Base-by-base conservation (phyloP, 2,329 filamentous ascomycete species). In the Aureobasidium melanogenum region DNA sequence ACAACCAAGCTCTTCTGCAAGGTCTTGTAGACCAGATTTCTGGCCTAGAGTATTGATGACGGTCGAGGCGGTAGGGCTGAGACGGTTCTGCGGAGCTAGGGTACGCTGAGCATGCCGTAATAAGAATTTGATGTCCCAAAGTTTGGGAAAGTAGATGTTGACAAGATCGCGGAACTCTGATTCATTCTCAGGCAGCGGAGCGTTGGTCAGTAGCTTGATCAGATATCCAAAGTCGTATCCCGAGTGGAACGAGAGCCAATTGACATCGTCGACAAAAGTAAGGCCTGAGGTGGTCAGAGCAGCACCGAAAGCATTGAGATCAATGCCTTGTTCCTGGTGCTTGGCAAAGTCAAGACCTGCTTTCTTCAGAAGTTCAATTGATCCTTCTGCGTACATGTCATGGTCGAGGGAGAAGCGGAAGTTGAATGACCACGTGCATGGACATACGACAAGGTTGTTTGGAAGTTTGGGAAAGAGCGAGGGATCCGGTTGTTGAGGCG, bases 201-300 rank as follows among this genome's bases (percentile, higher is more conserved):
- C 83, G 75, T 89, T 89, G 62, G 89, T 87, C 73, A 99, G 86
- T 62, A 97, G 86, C 77, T 99, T 99, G 70, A 95, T 92, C 50
- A 99, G 80, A 71, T 97, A 97, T 52, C 92, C 94, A 75, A 99
- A 97, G 77, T 99, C 94, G 75, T 99, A 99, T 63, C 93, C 94
- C 30, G 91, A 94, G 74, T 99, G 94, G 76, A 97, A 97, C 4
- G 91, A 96, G 65, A 99, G 89, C 94, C 94, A 99, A 72, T 91
- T 88, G 60, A 97, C 89, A 62, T 95, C 86, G 41, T 94, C 87
- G 66, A 89, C 85, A 69, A 94, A 88, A 14, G 95, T 91, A 48
- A 99, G 82, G 9, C 94, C 94, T 1, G 94, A 97, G 52, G 89
- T 92, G 61, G 96, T 96, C 64, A 99, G 82, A 30, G 96, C 80